Evolutionary conservation across 1,139 yeast species (phyloP).

Genomic region (Candida sp.): DNA sequence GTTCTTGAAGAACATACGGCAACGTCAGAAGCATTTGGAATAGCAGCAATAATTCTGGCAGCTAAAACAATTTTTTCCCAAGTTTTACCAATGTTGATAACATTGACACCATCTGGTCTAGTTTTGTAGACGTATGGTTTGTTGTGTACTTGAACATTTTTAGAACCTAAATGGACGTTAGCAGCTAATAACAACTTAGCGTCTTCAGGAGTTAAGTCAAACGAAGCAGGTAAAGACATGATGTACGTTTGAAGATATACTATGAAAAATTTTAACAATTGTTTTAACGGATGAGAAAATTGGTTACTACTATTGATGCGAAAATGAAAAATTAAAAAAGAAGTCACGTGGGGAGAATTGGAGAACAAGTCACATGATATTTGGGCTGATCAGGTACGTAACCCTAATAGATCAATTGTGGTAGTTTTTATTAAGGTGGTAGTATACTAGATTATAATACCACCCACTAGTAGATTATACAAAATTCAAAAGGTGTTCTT

Average conservation of each 20-base stretch:
- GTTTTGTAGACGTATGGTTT: slow-evolving; percentile 99
- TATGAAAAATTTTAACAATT: neutral
- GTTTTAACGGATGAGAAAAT: too few species aligned
- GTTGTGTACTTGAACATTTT: slow-evolving; percentile 99
- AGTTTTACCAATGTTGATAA: slow-evolving; percentile 98
- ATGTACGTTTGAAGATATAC: neutral
- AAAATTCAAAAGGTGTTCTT: too few species aligned
- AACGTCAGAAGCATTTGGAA: slow-evolving; percentile 98
- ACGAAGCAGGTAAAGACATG: slow-evolving; percentile 88
- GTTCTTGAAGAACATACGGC: slow-evolving; percentile 99
- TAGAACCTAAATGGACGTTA: slow-evolving; percentile 99
- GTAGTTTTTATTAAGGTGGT: too few species aligned
- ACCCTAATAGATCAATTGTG: neutral
- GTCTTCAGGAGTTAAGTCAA: slow-evolving; percentile 96
- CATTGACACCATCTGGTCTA: slow-evolving; percentile 99
- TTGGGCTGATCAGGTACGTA: neutral
- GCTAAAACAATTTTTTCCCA: slow-evolving; percentile 99
- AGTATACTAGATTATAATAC: too few species aligned
- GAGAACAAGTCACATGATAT: neutral
- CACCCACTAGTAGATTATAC: too few species aligned
- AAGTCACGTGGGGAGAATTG: neutral
- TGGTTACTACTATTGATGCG: neutral
- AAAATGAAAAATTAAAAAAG: neutral
- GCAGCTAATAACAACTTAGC: slow-evolving; percentile 99
- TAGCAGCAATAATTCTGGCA: slow-evolving; percentile 99